Percentiles rank a stretch among this genome's conserved stretches.
These are phyloP conservation scores for Gypsophila paniculata DNA, from an alignment of 179 eudicot species.

Conservation along the genomic window DNA sequence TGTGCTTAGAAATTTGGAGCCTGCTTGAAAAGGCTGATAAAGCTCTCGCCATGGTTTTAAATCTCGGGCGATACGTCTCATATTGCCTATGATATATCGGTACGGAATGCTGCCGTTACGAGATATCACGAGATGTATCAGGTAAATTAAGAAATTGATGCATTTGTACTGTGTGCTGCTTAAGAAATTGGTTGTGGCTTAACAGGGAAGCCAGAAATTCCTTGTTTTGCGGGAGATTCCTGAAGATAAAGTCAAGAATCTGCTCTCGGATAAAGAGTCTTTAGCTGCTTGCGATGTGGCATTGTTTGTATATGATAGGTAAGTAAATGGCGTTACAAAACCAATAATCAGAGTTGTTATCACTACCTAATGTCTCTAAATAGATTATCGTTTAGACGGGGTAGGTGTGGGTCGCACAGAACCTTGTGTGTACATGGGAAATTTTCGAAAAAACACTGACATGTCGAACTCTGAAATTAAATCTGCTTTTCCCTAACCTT, in stretches of 20 bases:
- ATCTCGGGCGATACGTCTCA: too few relatives aligned
- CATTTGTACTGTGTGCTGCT: neutral
- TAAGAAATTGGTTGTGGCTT: neutral
- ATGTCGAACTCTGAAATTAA: neutral
- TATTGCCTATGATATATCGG: too few relatives aligned
- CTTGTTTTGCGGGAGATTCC: constrained; percentile 82
- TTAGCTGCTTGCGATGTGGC: constrained; percentile 85
- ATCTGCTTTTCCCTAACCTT: neutral
- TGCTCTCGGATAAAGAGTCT: constrained; percentile 54
- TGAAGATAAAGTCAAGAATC: constrained; percentile 52
- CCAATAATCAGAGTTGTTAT: neutral
- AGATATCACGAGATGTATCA: too few relatives aligned
- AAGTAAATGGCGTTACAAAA: neutral
- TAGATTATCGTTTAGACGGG: neutral
- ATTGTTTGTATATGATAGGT: constrained; percentile 91
- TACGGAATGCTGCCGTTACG: too few relatives aligned
- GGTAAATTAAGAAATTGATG: neutral
- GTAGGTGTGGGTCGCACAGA: neutral
- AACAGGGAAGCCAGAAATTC: constrained; percentile 68
- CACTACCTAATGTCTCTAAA: neutral
- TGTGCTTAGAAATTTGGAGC: too few relatives aligned
- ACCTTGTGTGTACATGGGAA: neutral
- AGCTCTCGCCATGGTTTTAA: too few relatives aligned
- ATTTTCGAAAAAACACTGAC: neutral
- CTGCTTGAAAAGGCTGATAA: too few relatives aligned